phyloP scores from a whole-genome alignment of 2,329 filamentous ascomycete species.

The Paecilomyces formosus region DNA sequence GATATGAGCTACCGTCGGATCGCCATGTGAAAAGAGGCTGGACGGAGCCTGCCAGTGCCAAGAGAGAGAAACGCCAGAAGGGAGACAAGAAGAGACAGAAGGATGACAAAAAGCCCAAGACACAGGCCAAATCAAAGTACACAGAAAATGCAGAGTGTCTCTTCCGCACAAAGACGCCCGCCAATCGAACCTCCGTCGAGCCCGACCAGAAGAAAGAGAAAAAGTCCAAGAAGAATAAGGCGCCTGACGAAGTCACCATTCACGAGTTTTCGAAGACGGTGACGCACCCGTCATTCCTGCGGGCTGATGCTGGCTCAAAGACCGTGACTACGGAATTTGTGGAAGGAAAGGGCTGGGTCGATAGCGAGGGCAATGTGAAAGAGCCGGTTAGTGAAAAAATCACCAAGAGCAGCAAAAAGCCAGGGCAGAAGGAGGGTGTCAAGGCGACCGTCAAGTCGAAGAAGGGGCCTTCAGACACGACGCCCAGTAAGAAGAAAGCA shows the following conservation, averaged over 20 bases:
- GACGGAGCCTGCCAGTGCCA: slow-evolving; percentile 58
- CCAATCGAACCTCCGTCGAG: slow-evolving; percentile 38
- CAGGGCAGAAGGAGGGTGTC: slow-evolving; percentile 21
- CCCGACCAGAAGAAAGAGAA: slow-evolving; percentile 24
- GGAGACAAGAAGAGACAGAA: slow-evolving; percentile 45
- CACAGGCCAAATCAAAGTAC: slow-evolving; percentile 64
- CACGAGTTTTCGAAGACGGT: slow-evolving; percentile 86
- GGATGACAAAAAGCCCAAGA: slow-evolving; percentile 51
- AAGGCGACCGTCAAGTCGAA: slow-evolving; percentile 19
- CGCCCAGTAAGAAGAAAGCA: slow-evolving; percentile 5
- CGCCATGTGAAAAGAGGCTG: slow-evolving; percentile 84
- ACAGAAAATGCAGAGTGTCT: slow-evolving; percentile 74
- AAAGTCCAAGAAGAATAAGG: slow-evolving; percentile 55
- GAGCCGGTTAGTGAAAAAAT: slow-evolving; percentile 23
- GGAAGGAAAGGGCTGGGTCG: slow-evolving; percentile 82
- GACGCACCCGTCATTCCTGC: slow-evolving; percentile 76
- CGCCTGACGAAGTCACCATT: slow-evolving; percentile 58
- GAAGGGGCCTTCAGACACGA: slow-evolving; percentile 5
- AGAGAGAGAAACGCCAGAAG: slow-evolving; percentile 37
- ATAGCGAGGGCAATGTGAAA: slow-evolving; percentile 68
- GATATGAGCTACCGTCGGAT: slow-evolving; percentile 63
- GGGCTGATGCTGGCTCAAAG: slow-evolving; percentile 41
- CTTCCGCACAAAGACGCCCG: slow-evolving; percentile 73
- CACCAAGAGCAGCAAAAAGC: slow-evolving; percentile 20
- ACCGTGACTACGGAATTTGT: slow-evolving; percentile 59